Percentiles rank a stretch among this genome's conserved stretches.
These are phyloP conservation scores for Botrytis squamosa DNA, from an alignment of 2,329 filamentous ascomycete species.

Conservation along the genomic window DNA sequence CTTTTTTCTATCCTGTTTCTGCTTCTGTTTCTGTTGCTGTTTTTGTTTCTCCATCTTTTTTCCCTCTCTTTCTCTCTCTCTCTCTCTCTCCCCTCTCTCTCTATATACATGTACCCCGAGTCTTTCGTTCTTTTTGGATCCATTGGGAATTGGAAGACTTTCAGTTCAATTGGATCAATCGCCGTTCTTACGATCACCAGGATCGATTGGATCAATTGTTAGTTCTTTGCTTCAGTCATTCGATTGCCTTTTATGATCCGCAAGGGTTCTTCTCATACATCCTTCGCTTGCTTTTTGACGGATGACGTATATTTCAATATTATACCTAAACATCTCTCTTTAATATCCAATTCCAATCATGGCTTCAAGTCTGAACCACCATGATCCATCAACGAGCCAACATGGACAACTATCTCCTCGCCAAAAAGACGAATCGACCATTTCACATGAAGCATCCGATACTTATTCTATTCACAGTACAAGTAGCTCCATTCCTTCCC, in stretches of 20 bases:
- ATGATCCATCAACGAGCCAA: neutral
- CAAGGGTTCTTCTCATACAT: neutral
- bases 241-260: constrained; percentile 9
- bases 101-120: no score
- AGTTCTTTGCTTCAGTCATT: neutral
- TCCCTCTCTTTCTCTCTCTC: neutral
- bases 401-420: neutral
- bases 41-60: neutral
- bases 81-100: no score
- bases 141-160: neutral
- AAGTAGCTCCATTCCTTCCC: neutral
- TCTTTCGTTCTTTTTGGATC: neutral
- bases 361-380: constrained; percentile 2
- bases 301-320: neutral
- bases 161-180: no score
- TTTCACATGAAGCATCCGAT: neutral
- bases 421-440: neutral
- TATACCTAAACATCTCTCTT: neutral
- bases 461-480: constrained; percentile 13
- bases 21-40: neutral
- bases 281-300: neutral
- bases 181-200: neutral
- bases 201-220: neutral
- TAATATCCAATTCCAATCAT: neutral
- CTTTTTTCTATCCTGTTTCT: neutral